Conservation (phyloP, 2,329 filamentous ascomycete genomes). For the Scedosporium apiospermum region DNA sequence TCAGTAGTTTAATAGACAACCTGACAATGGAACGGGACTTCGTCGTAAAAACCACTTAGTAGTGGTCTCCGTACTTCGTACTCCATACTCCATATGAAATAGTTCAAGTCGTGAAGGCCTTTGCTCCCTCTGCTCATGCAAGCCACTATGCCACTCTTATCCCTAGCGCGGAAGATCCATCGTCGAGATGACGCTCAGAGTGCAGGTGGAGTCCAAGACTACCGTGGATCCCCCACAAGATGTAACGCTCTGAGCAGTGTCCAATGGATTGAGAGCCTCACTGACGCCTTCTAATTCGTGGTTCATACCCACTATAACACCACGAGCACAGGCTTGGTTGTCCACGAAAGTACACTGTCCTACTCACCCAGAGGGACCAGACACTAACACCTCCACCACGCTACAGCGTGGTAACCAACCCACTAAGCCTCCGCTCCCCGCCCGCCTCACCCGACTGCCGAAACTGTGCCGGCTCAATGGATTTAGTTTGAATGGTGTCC, state of each 20-base stretch:
- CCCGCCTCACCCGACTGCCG: conserved; percentile 6
- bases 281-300: no score
- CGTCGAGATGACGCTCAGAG: background rate
- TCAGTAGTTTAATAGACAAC: no score
- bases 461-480: background rate
- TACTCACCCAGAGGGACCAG: no score
- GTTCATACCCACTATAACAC: no score
- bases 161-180: conserved; percentile 1
- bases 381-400: no score
- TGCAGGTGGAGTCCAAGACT: conserved; percentile 2
- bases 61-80: no score
- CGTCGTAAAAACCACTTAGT: no score
- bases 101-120: background rate
- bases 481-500: background rate
- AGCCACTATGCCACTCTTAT: background rate
- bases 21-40: no score
- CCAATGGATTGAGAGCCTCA: no score
- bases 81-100: background rate
- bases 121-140: background rate
- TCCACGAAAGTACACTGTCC: no score
- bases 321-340: no score
- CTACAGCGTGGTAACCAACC: background rate
- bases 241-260: conserved; percentile 1
- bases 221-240: conserved; percentile 5
- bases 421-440: background rate